phyloP scores from a whole-genome alignment of 306 rosid species.

The Pterocarpus santalinus region DNA sequence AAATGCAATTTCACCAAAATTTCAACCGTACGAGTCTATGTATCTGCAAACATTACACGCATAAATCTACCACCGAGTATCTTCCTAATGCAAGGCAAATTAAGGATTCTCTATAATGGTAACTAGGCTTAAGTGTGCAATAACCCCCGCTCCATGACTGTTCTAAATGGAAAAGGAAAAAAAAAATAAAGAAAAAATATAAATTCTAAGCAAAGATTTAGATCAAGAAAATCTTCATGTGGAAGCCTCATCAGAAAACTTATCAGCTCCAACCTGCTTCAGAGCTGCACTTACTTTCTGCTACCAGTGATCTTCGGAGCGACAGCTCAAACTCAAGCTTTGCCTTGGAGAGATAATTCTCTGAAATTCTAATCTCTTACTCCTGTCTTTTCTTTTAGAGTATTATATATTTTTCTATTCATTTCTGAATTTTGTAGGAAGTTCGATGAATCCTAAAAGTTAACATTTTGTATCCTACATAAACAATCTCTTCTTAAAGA shows the following conservation, averaged over 20 bases:
- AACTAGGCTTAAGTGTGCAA: constrained; percentile 23
- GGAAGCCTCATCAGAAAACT: constrained; percentile 20
- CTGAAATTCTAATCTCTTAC: constrained; percentile 20
- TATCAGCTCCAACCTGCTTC: constrained; percentile 17
- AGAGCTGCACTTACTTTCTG: neutral
- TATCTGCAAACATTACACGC: constrained; percentile 24
- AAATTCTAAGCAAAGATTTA: constrained; percentile 3
- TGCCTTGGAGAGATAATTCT: constrained; percentile 16
- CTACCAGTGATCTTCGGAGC: constrained; percentile 36
- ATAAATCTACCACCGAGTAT: constrained; percentile 8
- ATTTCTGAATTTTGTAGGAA: neutral
- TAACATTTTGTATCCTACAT: constrained; percentile 69
- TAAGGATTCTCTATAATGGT: constrained; percentile 32
- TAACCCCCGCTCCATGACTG: constrained; percentile 4
- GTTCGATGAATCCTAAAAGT: constrained; percentile 50
- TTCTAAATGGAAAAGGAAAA: neutral
- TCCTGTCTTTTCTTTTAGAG: neutral
- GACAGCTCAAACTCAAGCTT: constrained; percentile 33
- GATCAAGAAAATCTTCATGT: constrained; percentile 35
- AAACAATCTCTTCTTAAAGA: constrained; percentile 82
- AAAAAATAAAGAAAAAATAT: neutral
- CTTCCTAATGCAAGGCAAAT: neutral
- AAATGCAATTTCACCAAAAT: constrained; percentile 6
- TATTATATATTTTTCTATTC: neutral
- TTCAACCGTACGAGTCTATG: neutral